Conservation (phyloP, 306 rosid species). For the Medicago truncatula region MtrunA17r5.0-ANR NC_053044.1:47728001-47728500, state of each 20-base stretch:
- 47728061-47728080: background rate
- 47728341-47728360: constrained; percentile 6
- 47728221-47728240: constrained; percentile 84
- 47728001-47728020: too few species aligned
- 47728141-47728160: constrained; percentile 87
- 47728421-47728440: background rate
- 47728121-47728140: constrained; percentile 60
- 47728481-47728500: too few species aligned
- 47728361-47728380: background rate
- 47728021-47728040: too few species aligned
- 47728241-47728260: constrained; percentile 78
- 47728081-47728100: constrained; percentile 23
- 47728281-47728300: constrained; percentile 84
- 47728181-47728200: constrained; percentile 77
- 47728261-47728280: constrained; percentile 88
- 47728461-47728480: background rate
- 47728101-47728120: constrained; percentile 6
- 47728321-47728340: constrained; percentile 89
- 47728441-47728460: background rate
- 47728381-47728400: background rate
- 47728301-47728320: constrained; percentile 72
- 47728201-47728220: constrained; percentile 86
- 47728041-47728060: too few species aligned
- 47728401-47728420: background rate
- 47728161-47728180: constrained; percentile 77